Evolutionary conservation across 2,329 filamentous ascomycete genomes (phyloP), one percentile per base, ranked within the genome.

Genomic region (Arthrocladium fulminans): DNA sequence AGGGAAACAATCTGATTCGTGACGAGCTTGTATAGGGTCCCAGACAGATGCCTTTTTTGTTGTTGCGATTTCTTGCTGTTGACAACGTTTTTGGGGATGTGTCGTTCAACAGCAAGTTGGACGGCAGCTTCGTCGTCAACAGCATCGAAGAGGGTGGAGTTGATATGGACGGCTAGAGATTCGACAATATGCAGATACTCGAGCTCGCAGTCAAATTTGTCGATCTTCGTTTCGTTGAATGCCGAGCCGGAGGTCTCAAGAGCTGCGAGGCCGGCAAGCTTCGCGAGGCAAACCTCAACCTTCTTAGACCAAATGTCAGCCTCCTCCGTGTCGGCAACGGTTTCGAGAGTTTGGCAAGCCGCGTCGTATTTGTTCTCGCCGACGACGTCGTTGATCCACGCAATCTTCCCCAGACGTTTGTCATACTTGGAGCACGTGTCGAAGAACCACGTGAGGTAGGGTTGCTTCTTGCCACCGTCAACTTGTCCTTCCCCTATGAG

Each of bases 341-440:
- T 71, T 37, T 85, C 71, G 40, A 98, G 74, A 0, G 82, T 84
- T 35, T 79, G 70, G 3, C 84, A 82, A 9, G 90, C 89, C 48
- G 79, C 76, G 10, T 78, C 72, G 54, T 88, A 88, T 58, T 95
- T 81, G 50, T 81, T 75, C 61, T 92, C 86, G 20, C 78, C 76
- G 51, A 81, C 74, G 6, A 97, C 76, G 62, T 97, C 89, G 63
- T 98, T 94, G 68, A 98, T 94, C 92, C 92, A 98, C 42, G 83
- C 82, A 38, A 98, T 74, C 59, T 87, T 87, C 23, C 83, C 82
- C 2, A 58, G 37, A 15, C 49, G 41, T 34, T 59, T 54, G n/a
- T 54, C 52, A 53, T 88, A 80, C 53, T 81, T 75, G 0, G 81
- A 77, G 54, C 81, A 79, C 48, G 79, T 81, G 35, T 86, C 80